Percentiles rank a stretch among this genome's conserved stretches.
Evolutionary conservation across 495 filamentous ascomycete species (phyloP).

Genomic region (Aspergillus avenaceus): DNA sequence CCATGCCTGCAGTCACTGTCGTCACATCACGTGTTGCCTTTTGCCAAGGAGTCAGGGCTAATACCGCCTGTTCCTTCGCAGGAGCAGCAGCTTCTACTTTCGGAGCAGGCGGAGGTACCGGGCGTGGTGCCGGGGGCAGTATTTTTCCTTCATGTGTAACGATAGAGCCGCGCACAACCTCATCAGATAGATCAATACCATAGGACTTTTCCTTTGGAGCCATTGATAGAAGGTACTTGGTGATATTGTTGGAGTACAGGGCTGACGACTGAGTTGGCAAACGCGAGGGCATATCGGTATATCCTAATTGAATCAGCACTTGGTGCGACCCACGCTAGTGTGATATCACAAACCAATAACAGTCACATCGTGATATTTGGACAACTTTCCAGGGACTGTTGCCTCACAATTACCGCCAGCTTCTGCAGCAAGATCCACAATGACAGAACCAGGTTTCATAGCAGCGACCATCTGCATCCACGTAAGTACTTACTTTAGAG

Average conservation of each 20-base stretch:
- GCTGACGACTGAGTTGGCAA: constrained; percentile 79
- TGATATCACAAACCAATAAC: constrained; percentile 59
- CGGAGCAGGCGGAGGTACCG: constrained; percentile 63
- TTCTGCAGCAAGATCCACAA: constrained; percentile 79
- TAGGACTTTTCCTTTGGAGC: constrained; percentile 67
- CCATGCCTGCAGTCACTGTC: constrained; percentile 67
- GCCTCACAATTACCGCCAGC: constrained; percentile 77
- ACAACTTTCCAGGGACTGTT: constrained; percentile 63
- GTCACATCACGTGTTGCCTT: constrained; percentile 67
- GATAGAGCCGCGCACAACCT: constrained; percentile 75
- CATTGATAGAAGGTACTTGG: constrained; percentile 76
- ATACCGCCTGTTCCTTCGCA: constrained; percentile 49
- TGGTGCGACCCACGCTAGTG: not conserved
- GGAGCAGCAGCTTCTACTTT: constrained; percentile 42
- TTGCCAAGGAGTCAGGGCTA: constrained; percentile 73
- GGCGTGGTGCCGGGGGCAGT: constrained; percentile 65
- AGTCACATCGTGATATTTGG: constrained; percentile 68
- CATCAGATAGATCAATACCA: constrained; percentile 69
- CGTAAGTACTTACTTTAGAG: not conserved
- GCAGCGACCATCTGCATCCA: constrained; percentile 56
- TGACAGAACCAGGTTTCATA: constrained; percentile 78
- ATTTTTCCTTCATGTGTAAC: constrained; percentile 71
- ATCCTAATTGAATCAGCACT: constrained; percentile 43
- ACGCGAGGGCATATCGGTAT: constrained; percentile 76
- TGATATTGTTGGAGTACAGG: constrained; percentile 83